Conservation (phyloP, 805 yeast species). For the Lachancea mirantina region DNA sequence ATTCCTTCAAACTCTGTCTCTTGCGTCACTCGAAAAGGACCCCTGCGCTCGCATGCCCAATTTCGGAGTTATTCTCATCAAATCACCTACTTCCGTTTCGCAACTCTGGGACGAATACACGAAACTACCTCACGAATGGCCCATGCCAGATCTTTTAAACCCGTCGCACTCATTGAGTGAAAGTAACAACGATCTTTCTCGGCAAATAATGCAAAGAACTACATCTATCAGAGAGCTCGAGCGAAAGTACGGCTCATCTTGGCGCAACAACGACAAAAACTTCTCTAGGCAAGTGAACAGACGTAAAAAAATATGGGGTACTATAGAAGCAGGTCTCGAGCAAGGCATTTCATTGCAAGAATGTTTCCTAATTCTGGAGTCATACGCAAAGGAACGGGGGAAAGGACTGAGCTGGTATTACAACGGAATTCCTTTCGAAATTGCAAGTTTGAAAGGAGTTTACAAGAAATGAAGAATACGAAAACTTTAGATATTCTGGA, state of each 20-base stretch:
- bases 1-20: neutral
- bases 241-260: conserved; percentile 20
- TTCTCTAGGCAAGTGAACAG: conserved; percentile 29
- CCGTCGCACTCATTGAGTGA: conserved; percentile 12
- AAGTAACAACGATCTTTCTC: conserved; percentile 7
- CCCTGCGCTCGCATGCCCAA: conserved; percentile 21
- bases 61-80: conserved; percentile 25
- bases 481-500: too few relatives aligned
- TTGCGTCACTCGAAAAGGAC: conserved; percentile 10
- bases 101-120: conserved; percentile 29
- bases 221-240: conserved; percentile 25
- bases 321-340: conserved; percentile 24
- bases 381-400: conserved; percentile 17
- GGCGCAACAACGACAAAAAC: conserved; percentile 28
- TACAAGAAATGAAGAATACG: too few relatives aligned
- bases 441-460: conserved; percentile 11
- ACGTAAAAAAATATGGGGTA: conserved; percentile 27
- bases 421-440: conserved; percentile 26
- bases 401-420: conserved; percentile 26
- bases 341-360: conserved; percentile 20
- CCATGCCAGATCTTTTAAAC: conserved; percentile 16
- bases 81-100: conserved; percentile 23
- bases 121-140: conserved; percentile 24
- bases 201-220: conserved; percentile 15
- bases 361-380: conserved; percentile 21